Base-by-base conservation (phyloP, 139 green algal genomes). In the Yamagishiella unicocca region DNA sequence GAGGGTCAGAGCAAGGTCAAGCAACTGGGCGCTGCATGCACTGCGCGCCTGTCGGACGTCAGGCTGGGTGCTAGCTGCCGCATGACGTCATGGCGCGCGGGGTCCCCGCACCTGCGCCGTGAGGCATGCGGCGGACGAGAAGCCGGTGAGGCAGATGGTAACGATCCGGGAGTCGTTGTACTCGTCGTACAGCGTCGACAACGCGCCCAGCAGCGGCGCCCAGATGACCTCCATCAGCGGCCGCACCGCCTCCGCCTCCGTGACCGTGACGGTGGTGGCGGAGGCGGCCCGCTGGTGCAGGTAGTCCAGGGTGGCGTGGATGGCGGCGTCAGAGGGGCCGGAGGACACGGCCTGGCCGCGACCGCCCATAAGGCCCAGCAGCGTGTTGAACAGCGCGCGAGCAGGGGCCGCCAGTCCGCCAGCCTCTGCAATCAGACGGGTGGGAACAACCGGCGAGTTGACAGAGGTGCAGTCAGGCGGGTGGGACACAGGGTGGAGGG, bases 221-320 rank as follows among this genome's bases (percentile, higher is more conserved):
- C 97, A 99, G 31, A 94, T 90, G 22, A 95, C 89, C 87, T 99
- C 96, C 75, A 99, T 95, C 94, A 99, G 98, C 24, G 97, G 97
- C 55, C 94, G 89, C n/a, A 97, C 82, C 8, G 87, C 90, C 4
- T 89, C 90, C 19, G 86, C 29, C 90, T 98, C 95, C 6, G 86
- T 94, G 4, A 96, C 95, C 31, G 92, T 93, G 42, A 96, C 95
- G 66, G 97, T 98, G 4, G 94, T 96, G 1, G 92, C 91, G 1
- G 92, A 93, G 89, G 96, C 95, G 37, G 96, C 96, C 58, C 94
- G 93, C 67, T 96, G 92, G 82, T 97, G 92, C 84, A 93, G 82
- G 54, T 88, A 90, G 64, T 93, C 88, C 86, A 94, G 89, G 21
- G 89, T 93, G 53, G 79, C 89, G 35, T 90, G 89, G 89, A 98